Base-by-base conservation (phyloP, 23 red algal species). In the Gracilaria domingensis region DNA sequence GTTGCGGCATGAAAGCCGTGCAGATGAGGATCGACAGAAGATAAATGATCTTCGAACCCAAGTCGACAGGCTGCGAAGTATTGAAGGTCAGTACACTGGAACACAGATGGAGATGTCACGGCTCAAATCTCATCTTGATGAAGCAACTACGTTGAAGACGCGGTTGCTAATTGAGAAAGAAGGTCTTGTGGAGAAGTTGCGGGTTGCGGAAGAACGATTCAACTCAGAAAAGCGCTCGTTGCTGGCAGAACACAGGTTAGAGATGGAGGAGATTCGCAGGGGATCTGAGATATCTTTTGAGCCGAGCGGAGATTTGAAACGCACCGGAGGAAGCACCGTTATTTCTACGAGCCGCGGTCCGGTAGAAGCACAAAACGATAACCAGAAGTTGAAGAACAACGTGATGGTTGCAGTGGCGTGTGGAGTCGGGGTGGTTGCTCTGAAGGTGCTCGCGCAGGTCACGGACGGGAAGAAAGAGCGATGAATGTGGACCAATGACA, bases 201-300 rank as follows among this genome's bases (percentile, higher is more conserved):
- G 39, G 4, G 37, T 11, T 51, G 83, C 83, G 2, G 64, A 87
- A 65, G 83, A 87, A 45, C 83, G 83, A 17, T 87, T 87, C 47
- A 56, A 33, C 29, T 48, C 64, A 3, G 83, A 87, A 28, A 87
- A 87, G 51, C 61, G 61, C 32, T 87, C 83, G 23, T 29, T 87
- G 65, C 54, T 72, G 44, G 67, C 62, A 17, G 83, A 87, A 18
- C 83, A 87, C 48, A 71, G 45, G 51, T 20, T 87, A 29, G 83
- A 87, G 62, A 61, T 89, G 7, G 86, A 89, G 29, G 74, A 89
- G n/a, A 47, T 89, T 57, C 54, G 86, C 47, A 49, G 86, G 18
- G 66, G 69, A 37, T 78, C 86, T 66, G 86, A 80, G 47, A 18
- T 89, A 17, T 64, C 57, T 36, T 80, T 45, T 28, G 84, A 76